Conservation (phyloP, 495 filamentous ascomycete genomes). For the Xylaria scruposa region DNA sequence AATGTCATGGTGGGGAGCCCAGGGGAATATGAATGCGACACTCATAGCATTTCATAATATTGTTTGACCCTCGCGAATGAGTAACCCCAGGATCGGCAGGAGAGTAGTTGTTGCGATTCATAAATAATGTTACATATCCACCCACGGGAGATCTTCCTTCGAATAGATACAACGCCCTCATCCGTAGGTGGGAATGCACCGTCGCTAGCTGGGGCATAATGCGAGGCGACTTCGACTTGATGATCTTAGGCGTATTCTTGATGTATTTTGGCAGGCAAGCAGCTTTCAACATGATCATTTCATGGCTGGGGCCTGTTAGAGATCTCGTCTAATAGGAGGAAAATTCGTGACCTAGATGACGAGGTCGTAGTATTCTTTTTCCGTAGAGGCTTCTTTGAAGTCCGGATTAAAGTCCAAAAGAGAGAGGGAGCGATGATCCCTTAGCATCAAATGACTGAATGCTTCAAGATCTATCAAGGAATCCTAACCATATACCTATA, state of each 20-base stretch:
- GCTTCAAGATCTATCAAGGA: not conserved
- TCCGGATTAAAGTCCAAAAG: not conserved
- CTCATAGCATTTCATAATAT: not conserved
- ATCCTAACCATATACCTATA: not conserved
- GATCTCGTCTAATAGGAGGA: not conserved
- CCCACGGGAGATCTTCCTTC: not conserved
- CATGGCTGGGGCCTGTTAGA: not conserved
- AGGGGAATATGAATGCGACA: not conserved
- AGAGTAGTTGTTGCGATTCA: not conserved
- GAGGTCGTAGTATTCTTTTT: not conserved
- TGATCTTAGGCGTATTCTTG: not conserved
- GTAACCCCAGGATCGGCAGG: not conserved
- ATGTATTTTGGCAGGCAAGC: not conserved
- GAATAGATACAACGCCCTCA: not conserved
- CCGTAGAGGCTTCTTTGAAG: too few relatives aligned
- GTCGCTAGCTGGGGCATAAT: not conserved
- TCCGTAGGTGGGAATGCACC: not conserved
- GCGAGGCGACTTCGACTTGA: not conserved
- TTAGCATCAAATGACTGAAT: not conserved
- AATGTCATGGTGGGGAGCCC: not conserved
- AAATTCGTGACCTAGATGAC: not conserved
- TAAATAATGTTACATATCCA: not conserved
- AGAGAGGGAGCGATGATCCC: not conserved
- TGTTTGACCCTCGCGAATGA: not conserved
- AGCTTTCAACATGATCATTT: not conserved